These are phyloP conservation scores for Xylaria palmicola DNA, from an alignment of 495 filamentous ascomycete species.

Conservation along the genomic window DNA sequence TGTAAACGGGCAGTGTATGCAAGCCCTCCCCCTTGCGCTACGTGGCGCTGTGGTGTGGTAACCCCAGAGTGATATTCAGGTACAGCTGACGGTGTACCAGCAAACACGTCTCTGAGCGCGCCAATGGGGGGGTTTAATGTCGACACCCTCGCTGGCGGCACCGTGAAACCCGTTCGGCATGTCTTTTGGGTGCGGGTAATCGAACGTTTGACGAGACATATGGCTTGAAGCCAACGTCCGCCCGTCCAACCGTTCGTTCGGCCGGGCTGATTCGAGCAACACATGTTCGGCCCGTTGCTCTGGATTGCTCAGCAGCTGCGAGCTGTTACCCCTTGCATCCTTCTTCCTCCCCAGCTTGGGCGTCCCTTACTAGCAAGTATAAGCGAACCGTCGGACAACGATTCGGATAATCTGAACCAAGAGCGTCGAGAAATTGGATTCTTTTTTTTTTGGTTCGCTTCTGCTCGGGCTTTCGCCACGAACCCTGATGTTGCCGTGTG, in stretches of 20 bases:
- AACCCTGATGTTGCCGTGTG: neutral
- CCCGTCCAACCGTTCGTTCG: neutral
- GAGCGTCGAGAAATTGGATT: neutral
- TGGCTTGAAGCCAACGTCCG: neutral
- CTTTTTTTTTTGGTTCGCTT: neutral
- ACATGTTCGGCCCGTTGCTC: neutral
- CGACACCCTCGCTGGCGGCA: neutral
- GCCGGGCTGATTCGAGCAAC: neutral
- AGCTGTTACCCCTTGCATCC: neutral
- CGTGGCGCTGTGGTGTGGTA: conserved; percentile 11
- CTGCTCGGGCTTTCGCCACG: neutral
- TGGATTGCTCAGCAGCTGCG: conserved; percentile 9
- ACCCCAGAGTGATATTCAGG: conserved; percentile 11
- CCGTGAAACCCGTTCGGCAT: neutral
- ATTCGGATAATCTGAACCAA: neutral
- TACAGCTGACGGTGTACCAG: conserved; percentile 3
- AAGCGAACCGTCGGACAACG: too few species aligned
- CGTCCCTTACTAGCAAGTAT: neutral
- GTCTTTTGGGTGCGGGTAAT: neutral
- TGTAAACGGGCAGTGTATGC: conserved; percentile 8
- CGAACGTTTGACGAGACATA: neutral
- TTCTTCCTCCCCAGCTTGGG: neutral
- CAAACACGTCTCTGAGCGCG: neutral
- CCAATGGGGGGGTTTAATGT: neutral
- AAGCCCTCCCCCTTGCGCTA: conserved; percentile 11